Base-by-base conservation (phyloP, 306 rosid genomes). In the Lagenaria siceraria region DNA sequence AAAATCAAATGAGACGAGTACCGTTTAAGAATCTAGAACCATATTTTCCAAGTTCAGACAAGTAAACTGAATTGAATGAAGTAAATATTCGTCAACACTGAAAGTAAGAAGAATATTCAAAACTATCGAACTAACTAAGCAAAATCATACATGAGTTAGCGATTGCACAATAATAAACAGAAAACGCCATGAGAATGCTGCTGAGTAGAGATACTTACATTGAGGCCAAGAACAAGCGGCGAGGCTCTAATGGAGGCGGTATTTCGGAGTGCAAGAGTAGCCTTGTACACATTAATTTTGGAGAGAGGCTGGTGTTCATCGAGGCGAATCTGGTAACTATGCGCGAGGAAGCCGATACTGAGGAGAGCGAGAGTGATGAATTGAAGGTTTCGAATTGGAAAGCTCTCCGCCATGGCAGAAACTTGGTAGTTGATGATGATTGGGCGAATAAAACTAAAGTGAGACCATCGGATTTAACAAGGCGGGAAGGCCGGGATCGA, bases 261-360 rank as follows among this genome's bases (percentile, higher is more conserved):
- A 35, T 71, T 70, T 31, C 76, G 85, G 62, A 84, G 83, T 38
- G 78, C 83, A 19, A 60, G 75, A 53, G 80, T 68, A 19, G 83
- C 81, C 55, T 84, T 79, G 74, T 84, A 82, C 49, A 81, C 77
- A 59, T 75, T 81, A 63, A 84, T 81, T 69, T 76, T 81, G 31
- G 87, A 84, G 54, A 81, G 81, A 1, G 87, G 87, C 77, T 84
- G 87, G 7, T 81, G 59, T n/a, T 79, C 87, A 7, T 79, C 85
- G 8, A 82, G 80, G 0, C 62, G 46, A 22, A 17, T 5, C 55
- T 18, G 55, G n/a, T 42, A 43, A 22, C 8, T 72, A 11, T 62
- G 22, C 4, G 62, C 19, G 42, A 17, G 17, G 58, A 72, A 72
- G 59, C 1, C 4, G 58, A 46, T 46, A 25, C 7, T 46, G 22